Evolutionary conservation across 345 rosid species (phyloP).

Genomic region (Balakata baccata): DNA sequence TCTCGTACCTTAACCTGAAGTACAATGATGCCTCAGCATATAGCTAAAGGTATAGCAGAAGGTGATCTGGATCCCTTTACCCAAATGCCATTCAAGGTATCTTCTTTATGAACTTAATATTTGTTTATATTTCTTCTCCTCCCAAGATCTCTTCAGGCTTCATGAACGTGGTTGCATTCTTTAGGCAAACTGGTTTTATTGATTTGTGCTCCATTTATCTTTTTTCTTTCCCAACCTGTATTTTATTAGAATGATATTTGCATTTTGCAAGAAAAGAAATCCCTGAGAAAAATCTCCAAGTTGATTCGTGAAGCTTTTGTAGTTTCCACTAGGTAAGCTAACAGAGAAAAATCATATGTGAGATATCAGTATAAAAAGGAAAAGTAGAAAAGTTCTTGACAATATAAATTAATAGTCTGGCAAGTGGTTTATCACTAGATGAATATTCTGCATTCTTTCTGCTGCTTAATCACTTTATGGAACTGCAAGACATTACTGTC

Average conservation of each 20-base stretch:
- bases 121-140: not conserved
- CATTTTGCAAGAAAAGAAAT: not conserved
- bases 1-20: constrained; percentile 46
- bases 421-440: not conserved
- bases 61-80: constrained; percentile 94
- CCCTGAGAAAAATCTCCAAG: not conserved
- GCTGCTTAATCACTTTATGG: not conserved
- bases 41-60: constrained; percentile 79
- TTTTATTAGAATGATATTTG: not conserved
- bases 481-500: not conserved
- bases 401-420: not conserved
- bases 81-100: constrained; percentile 71
- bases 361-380: not conserved
- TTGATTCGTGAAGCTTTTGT: not conserved
- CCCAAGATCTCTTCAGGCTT: not conserved
- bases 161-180: not conserved
- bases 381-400: not conserved
- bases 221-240: constrained; percentile 6
- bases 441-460: not conserved
- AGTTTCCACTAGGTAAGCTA: not conserved
- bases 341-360: not conserved
- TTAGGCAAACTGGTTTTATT: not conserved
- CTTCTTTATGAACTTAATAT: constrained; percentile 6
- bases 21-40: constrained; percentile 61
- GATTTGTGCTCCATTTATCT: constrained; percentile 16